Percentiles rank a stretch among this genome's conserved stretches.
phyloP scores from a whole-genome alignment of 1,284 basidiomycete genomes.

The Gomphus sp. region DNA sequence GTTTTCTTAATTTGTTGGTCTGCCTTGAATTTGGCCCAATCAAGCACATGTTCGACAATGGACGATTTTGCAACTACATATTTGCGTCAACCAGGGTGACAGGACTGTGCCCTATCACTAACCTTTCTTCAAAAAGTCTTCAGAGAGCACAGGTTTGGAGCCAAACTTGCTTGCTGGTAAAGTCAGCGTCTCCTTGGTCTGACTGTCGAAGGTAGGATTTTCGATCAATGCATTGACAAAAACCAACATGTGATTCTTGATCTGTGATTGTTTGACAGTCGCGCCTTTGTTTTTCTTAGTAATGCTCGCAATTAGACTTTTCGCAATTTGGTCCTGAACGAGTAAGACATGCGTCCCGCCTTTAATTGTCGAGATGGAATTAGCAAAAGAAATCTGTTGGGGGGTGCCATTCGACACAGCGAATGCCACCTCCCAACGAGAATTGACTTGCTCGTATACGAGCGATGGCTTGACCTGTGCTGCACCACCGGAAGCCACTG shows the following conservation, averaged over 20 bases:
- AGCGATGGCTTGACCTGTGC: constrained; percentile 68
- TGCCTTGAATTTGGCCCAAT: constrained; percentile 96
- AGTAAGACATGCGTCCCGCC: constrained; percentile 92
- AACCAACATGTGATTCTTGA: constrained; percentile 98
- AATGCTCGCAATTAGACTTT: constrained; percentile 72
- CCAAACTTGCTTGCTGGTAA: constrained; percentile 85
- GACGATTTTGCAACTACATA: constrained; percentile 76
- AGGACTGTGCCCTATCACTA: background rate
- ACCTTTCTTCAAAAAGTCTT: constrained; percentile 97
- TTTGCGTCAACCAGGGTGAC: background rate
- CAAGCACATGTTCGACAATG: constrained; percentile 88
- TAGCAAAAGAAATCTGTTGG: constrained; percentile 95
- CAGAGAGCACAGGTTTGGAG: constrained; percentile 73
- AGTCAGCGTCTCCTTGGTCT: constrained; percentile 97
- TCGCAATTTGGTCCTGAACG: constrained; percentile 86
- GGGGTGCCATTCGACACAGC: constrained; percentile 87
- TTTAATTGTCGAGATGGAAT: constrained; percentile 95
- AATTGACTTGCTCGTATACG: constrained; percentile 74
- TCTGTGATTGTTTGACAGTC: constrained; percentile 84
- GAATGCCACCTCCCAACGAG: constrained; percentile 95
- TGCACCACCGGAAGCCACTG: constrained; percentile 62
- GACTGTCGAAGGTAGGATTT: constrained; percentile 98
- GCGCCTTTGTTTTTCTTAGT: constrained; percentile 97
- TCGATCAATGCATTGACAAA: constrained; percentile 97
- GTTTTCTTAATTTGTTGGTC: constrained; percentile 95